Evolutionary conservation across 305 asterid genomes (phyloP).

Genomic region (Fraxinus ornus): DNA sequence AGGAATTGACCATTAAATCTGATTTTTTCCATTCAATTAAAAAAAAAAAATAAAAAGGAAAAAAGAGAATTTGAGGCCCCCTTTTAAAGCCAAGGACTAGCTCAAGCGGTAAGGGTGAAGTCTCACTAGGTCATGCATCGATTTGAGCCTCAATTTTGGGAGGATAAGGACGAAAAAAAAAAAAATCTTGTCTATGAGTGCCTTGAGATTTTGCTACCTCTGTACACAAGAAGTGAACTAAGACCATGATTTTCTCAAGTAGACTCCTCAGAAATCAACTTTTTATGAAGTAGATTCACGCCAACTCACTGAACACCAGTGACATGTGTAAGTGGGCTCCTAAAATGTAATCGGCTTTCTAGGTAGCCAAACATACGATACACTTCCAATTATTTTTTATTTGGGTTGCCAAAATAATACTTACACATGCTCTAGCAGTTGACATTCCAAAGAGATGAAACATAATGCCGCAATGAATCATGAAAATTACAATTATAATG

Average conservation of each 20-base stretch:
- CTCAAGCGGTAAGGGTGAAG: not conserved
- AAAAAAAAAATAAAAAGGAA: too few relatives aligned
- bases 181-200: not conserved
- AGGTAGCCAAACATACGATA: not conserved
- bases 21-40: too few relatives aligned
- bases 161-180: not conserved
- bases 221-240: not conserved
- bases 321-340: not conserved
- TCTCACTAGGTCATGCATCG: not conserved
- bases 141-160: not conserved
- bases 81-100: too few relatives aligned
- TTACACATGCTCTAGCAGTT: not conserved
- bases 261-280: not conserved
- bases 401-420: not conserved
- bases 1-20: too few relatives aligned
- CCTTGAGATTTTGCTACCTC: not conserved
- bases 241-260: not conserved
- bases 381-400: not conserved
- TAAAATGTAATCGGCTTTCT: not conserved
- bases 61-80: too few relatives aligned
- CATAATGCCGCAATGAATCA: not conserved
- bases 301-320: not conserved
- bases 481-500: not conserved
- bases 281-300: not conserved
- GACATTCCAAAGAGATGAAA: not conserved